Evolutionary conservation across 306 rosid species (phyloP).

Genomic region (Medicago truncatula): MtrunA17r5.0-ANR NC_053049.1:2256001-2256500

Average conservation of each 20-base stretch:
- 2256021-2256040: too few species aligned
- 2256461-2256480: conserved; percentile 75
- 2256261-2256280: conserved; percentile 98
- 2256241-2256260: conserved; percentile 99
- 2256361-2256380: conserved; percentile 83
- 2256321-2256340: conserved; percentile 96
- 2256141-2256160: conserved; percentile 69
- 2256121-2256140: conserved; percentile 41
- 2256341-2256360: conserved; percentile 96
- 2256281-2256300: conserved; percentile 98
- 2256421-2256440: conserved; percentile 99
- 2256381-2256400: conserved; percentile 72
- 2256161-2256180: conserved; percentile 81
- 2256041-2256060: neutral
- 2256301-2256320: conserved; percentile 98
- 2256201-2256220: conserved; percentile 60
- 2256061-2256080: conserved; percentile 4
- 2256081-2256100: neutral
- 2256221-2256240: conserved; percentile 79
- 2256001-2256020: too few species aligned
- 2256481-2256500: conserved; percentile 80
- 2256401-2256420: conserved; percentile 99
- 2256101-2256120: conserved; percentile 27
- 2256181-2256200: conserved; percentile 72
- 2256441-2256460: conserved; percentile 73